Conservation (phyloP, 768 basidiomycete species). For the Boletus huronensis region DNA sequence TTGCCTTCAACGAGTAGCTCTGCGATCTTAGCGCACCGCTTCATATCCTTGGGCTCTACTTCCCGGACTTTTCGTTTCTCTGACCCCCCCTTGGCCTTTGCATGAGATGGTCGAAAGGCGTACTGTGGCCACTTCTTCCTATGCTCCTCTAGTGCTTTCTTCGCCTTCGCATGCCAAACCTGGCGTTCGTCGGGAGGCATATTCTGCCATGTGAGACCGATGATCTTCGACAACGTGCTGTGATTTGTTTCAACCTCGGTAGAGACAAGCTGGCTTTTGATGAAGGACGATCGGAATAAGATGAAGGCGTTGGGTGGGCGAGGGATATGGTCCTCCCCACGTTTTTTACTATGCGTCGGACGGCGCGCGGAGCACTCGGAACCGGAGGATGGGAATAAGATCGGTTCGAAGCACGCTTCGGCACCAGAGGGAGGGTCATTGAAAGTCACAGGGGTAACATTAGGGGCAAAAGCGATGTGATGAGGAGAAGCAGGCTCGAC, state of each 20-base stretch:
- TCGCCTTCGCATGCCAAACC: constrained; percentile 75
- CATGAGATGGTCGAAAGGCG: constrained; percentile 63
- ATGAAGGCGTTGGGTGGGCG: constrained; percentile 87
- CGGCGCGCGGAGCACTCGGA: constrained; percentile 37
- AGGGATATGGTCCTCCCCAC: constrained; percentile 72
- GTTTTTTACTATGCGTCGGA: constrained; percentile 62
- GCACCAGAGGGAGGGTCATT: constrained; percentile 43
- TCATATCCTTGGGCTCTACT: constrained; percentile 50
- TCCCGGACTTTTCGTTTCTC: constrained; percentile 36
- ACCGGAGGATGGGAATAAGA: constrained; percentile 57
- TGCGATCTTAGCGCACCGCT: constrained; percentile 65
- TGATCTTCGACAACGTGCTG: constrained; percentile 80
- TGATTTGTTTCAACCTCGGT: constrained; percentile 79
- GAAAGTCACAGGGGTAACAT: constrained; percentile 56
- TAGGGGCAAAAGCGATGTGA: constrained; percentile 54
- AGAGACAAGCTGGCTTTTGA: constrained; percentile 74
- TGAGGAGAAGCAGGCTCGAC: constrained; percentile 38
- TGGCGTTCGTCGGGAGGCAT: constrained; percentile 72
- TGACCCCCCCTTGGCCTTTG: constrained; percentile 26
- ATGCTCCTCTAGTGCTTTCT: constrained; percentile 68
- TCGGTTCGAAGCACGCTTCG: constrained; percentile 39
- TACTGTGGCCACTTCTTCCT: constrained; percentile 70
- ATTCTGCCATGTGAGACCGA: constrained; percentile 79
- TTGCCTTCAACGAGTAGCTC: constrained; percentile 64
- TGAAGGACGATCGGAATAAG: constrained; percentile 80